Evolutionary conservation across 257 asterid genomes (phyloP).

Genomic region (Prunella vulgaris): DNA sequence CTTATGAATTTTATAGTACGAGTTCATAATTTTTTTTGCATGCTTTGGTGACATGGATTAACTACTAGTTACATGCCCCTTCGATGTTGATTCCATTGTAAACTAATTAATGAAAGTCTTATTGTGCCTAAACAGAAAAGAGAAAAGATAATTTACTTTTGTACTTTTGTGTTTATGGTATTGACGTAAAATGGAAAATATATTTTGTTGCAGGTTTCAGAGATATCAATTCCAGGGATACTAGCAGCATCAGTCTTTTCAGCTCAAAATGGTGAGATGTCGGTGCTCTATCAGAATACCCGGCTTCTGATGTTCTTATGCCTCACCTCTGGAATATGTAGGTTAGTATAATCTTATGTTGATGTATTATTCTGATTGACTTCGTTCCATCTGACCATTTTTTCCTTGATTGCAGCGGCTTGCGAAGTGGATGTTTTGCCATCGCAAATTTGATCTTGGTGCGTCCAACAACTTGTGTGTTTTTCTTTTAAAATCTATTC

Average conservation of each 20-base stretch:
- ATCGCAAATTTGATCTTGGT: constrained; percentile 48
- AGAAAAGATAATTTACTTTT: not conserved
- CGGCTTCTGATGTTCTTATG: constrained; percentile 34
- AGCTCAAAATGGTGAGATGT: constrained; percentile 42
- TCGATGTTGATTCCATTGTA: not conserved
- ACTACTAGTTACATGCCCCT: not conserved
- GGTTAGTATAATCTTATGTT: constrained; percentile 24
- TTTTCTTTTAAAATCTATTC: not conserved
- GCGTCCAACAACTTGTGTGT: constrained; percentile 20
- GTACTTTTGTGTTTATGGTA: not conserved
- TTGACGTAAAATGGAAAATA: not conserved
- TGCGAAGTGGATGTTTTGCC: constrained; percentile 57
- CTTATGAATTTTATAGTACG: not conserved
- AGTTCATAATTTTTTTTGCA: not conserved
- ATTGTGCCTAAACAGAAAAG: not conserved
- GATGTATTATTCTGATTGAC: not conserved
- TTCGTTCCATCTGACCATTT: constrained; percentile 10
- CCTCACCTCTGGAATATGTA: constrained; percentile 45
- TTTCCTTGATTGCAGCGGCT: constrained; percentile 41
- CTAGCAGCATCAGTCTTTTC: constrained; percentile 42
- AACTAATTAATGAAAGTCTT: not conserved
- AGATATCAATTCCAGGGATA: constrained; percentile 48
- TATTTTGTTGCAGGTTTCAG: constrained; percentile 35
- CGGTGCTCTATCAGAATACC: constrained; percentile 30
- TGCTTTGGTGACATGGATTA: not conserved